Base-by-base conservation (phyloP, 768 basidiomycete genomes). In the Panus rudis region DNA sequence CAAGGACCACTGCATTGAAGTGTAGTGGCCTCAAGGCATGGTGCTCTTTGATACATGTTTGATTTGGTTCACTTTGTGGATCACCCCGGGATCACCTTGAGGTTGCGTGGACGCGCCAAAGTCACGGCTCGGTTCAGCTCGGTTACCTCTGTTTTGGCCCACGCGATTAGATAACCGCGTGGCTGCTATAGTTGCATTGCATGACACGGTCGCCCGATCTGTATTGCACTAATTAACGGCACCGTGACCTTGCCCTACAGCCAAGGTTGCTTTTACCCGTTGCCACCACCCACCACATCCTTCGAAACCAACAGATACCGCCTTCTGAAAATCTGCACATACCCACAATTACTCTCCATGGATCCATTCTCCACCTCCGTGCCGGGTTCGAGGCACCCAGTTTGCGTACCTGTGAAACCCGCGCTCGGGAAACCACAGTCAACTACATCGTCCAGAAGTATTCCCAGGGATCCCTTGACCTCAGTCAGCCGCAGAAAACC, bases 341-440 rank as follows among this genome's bases (percentile, higher is more conserved):
- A 23, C 23, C 11, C 8, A n/a, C 26, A 41, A 19, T 6, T 6
- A 41, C 10, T 26, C 27, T 19, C 22, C 23, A 49, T 49, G 45
- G 49, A 50, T 28, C 38, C 45, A 13, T 45, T 38, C 24, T 42
- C 41, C 4, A 42, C 31, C 6, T 46, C 45, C 4, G 37, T 50
- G 2, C 4, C 20, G 17, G 49, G 49, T 8, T 50, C 49, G 11
- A 44, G 49, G 33, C 44, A 43, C 33, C 49, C 49, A 10, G 39
- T 50, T 6, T 14, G 22, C n/a, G 20, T 46, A 17, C 41, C 45
- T 12, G 13, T 37, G 20, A 17, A 14, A 35, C 16, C 34, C 39
- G 10, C 13, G 20, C 24, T 31, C 26, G 4, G 16, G n/a, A 11
- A 25, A 26, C 26, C 25, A 28, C 43, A 21, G 38, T 23, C 33